phyloP scores from a whole-genome alignment of 108 stramenopile species.

The Cyclotella atomus region DNA sequence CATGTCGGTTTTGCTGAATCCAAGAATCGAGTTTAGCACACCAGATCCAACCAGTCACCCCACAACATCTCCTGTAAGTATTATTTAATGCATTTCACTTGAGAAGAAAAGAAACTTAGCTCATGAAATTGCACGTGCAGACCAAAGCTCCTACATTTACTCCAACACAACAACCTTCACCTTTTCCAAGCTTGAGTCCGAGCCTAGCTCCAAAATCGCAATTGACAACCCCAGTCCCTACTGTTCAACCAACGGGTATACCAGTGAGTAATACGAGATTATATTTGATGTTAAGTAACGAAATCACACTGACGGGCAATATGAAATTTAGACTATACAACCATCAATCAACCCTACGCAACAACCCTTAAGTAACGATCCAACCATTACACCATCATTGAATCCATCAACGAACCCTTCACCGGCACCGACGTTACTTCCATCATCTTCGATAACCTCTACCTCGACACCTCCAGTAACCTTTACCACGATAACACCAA shows the following conservation, averaged over 20 bases:
- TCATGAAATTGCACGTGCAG: no score
- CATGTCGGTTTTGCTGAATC: constrained; percentile 9
- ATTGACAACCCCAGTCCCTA: no score
- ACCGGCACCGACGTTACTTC: background rate
- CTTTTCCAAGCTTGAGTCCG: background rate
- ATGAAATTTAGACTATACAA: background rate
- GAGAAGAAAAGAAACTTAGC: no score
- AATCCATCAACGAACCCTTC: background rate
- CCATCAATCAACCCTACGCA: background rate
- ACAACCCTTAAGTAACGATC: background rate
- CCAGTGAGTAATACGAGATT: background rate
- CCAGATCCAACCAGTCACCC: background rate
- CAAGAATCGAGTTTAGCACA: background rate
- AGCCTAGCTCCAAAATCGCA: no score
- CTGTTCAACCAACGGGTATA: background rate
- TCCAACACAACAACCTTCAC: background rate
- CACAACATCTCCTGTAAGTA: background rate
- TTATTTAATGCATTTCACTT: background rate
- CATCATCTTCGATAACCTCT: background rate
- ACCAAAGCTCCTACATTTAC: background rate
- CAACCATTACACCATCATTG: background rate
- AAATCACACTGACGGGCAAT: no score
- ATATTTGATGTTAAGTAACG: no score
- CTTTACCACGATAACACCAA: background rate
- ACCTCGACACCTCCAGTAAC: background rate